Conservation (phyloP, 2,329 filamentous ascomycete genomes). For the Nemania serpens region DNA sequence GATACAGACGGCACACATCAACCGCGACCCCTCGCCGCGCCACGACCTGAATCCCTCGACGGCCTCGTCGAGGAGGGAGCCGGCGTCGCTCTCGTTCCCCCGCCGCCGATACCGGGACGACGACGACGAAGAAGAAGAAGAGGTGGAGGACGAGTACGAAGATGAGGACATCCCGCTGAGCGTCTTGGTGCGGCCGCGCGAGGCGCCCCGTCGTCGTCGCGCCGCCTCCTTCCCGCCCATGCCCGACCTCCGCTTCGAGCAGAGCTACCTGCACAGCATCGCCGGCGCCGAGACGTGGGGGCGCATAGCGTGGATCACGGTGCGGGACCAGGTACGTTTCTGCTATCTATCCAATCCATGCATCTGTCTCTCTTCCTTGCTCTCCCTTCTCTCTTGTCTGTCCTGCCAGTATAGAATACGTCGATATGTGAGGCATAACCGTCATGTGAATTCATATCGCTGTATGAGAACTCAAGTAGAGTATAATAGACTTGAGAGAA, state of each 20-base stretch:
- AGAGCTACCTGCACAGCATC: constrained; percentile 94
- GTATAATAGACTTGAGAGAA: too few species aligned
- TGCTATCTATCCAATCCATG: not conserved
- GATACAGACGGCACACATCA: constrained; percentile 80
- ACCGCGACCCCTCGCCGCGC: constrained; percentile 68
- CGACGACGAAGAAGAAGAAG: constrained; percentile 35
- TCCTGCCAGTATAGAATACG: too few species aligned
- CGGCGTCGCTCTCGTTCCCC: constrained; percentile 51
- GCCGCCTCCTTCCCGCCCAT: constrained; percentile 59
- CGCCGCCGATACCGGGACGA: not conserved
- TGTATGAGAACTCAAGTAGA: too few species aligned
- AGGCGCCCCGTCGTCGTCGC: constrained; percentile 50
- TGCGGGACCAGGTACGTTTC: constrained; percentile 76
- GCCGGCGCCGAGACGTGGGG: constrained; percentile 78
- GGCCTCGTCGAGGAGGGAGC: constrained; percentile 68
- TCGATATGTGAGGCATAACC: too few species aligned
- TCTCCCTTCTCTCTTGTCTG: not conserved
- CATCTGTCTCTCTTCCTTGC: not conserved
- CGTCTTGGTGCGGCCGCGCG: constrained; percentile 58
- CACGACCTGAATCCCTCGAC: constrained; percentile 85
- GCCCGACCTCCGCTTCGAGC: constrained; percentile 93
- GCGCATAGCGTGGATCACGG: constrained; percentile 80
- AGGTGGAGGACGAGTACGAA: constrained; percentile 61
- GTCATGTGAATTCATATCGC: too few species aligned
- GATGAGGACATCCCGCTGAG: constrained; percentile 73